Percentiles rank a stretch among this genome's conserved stretches.
phyloP scores from a whole-genome alignment of 345 rosid species.

The Ceriops tagal region DNA sequence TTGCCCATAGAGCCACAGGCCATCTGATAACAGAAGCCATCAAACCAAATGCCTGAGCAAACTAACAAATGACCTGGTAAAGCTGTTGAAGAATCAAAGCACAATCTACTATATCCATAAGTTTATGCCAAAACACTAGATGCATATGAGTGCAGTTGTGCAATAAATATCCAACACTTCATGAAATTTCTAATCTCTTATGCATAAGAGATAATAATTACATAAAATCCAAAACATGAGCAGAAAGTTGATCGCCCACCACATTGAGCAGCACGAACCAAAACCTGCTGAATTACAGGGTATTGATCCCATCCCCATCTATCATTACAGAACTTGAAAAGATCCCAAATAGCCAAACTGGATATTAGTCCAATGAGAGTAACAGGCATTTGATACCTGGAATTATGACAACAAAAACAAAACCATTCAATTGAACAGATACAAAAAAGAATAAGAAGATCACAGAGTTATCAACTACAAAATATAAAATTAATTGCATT shows the following conservation, averaged over 20 bases:
- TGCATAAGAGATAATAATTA: not conserved
- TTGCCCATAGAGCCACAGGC: too few relatives aligned
- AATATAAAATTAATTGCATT: too few relatives aligned
- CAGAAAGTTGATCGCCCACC: conserved; percentile 43
- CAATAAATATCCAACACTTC: not conserved
- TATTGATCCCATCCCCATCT: conserved; percentile 62
- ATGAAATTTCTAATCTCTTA: not conserved
- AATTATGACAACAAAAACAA: conserved; percentile 14
- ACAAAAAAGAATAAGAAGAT: too few relatives aligned
- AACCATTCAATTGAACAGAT: not conserved
- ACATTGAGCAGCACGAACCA: conserved; percentile 64
- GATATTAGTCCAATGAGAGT: conserved; percentile 77
- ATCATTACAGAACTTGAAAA: conserved; percentile 63
- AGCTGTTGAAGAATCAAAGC: too few relatives aligned
- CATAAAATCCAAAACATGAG: not conserved
- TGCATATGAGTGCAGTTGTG: too few relatives aligned
- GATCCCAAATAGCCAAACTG: conserved; percentile 86
- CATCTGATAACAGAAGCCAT: too few relatives aligned
- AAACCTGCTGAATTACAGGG: conserved; percentile 44
- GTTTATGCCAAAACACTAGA: too few relatives aligned
- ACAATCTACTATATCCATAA: too few relatives aligned
- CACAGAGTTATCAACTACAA: too few relatives aligned
- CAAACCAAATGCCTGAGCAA: too few relatives aligned
- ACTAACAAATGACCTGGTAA: too few relatives aligned
- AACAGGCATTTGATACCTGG: conserved; percentile 89